Percentiles rank a stretch among this genome's conserved stretches.
phyloP scores from a whole-genome alignment of 129 eudicot genomes.

The Chrysanthemum makinoi region DNA sequence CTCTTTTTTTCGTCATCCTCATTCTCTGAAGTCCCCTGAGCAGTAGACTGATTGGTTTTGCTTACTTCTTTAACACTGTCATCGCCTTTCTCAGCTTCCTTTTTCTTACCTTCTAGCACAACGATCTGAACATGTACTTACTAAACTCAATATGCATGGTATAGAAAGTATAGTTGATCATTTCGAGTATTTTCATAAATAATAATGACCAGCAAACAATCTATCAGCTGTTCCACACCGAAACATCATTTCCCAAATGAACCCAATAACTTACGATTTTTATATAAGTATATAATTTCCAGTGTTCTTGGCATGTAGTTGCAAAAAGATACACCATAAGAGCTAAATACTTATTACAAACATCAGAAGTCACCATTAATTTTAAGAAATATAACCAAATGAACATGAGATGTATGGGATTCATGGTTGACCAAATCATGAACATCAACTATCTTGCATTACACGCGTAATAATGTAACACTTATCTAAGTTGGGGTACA shows the following conservation, averaged over 20 bases:
- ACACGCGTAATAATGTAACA: too few relatives aligned
- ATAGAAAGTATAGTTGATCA: background rate
- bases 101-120: conserved; percentile 48
- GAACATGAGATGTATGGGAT: background rate
- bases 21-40: conserved; percentile 28
- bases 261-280: too few relatives aligned
- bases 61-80: conserved; percentile 29
- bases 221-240: too few relatives aligned
- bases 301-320: background rate
- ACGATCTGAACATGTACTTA: conserved; percentile 43
- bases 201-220: background rate
- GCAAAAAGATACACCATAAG: background rate
- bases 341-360: background rate
- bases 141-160: conserved; percentile 12
- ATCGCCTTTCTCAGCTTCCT: conserved; percentile 32
- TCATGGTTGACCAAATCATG: conserved; percentile 16
- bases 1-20: conserved; percentile 15
- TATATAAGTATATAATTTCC: background rate
- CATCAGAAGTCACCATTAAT: background rate
- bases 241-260: too few relatives aligned
- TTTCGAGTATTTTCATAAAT: background rate
- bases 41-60: conserved; percentile 26
- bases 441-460: conserved; percentile 23
- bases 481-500: too few relatives aligned
- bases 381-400: conserved; percentile 9